Evolutionary conservation across 345 rosid species (phyloP), one percentile per base, ranked within the genome.

Genomic region (Pistacia vera): DNA sequence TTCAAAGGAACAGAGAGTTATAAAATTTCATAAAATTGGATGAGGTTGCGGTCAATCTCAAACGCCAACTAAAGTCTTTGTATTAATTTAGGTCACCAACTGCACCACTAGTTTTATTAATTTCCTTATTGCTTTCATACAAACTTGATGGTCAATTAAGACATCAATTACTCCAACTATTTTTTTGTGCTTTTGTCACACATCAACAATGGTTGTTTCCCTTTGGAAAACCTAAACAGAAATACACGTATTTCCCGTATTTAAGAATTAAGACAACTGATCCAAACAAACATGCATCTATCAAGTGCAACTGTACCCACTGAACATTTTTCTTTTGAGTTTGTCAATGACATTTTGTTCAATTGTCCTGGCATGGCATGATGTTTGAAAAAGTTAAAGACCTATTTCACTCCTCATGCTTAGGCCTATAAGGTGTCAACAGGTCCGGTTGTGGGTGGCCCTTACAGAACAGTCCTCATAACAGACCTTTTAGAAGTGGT

Each of bases 61-160:
- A 41, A 41, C 25, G 44, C 28, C 65, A 61, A 28, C 0, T n/a
- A 66, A 10, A 25, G 25, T 5, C 41, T 54, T 41, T 2, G 3
- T 11, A 66, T 20, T 46, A 3, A 11, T 46, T 66, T 66, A n/a
- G 56, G 70, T 66, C 56, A 66, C 56, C 69, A 66, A 66, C 54
- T n/a, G 11, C 33, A 38, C 8, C 4, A 17, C 25, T 2, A 64
- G 18, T 0, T 16, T 5, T 16, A 5, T 57, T 38, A 6, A 38
- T 8, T 38, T 38, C 4, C 41, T 38, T 4, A 6, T 38, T 38
- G 7, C 41, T 38, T 38, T 38, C 41, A 38, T 0, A 38, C 2
- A 38, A 38, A 38, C 41, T 38, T 4, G 41, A 5, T 33, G 4
- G 11, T 9, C 4, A 25, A 35, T 35, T 1, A 6, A 36, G 66